A percentile compares a stretch with the other conserved stretches of the same genome.
phyloP scores from a whole-genome alignment of 176 grass and related monocot genomes.

The Neostapfia colusana region DNA sequence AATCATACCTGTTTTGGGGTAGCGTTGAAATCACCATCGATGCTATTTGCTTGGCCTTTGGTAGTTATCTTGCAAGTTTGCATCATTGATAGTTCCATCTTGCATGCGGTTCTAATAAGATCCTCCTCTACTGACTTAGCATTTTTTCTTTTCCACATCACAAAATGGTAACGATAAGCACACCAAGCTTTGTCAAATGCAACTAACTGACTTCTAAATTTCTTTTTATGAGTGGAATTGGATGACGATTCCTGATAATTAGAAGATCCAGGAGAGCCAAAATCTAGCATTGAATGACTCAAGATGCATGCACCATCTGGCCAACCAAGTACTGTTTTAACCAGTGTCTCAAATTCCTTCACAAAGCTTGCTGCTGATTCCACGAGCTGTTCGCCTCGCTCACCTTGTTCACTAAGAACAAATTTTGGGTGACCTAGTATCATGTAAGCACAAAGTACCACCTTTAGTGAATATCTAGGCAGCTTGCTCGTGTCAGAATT shows the following conservation, averaged over 20 bases:
- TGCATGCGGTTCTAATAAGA: slow-evolving; percentile 81
- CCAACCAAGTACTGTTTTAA: slow-evolving; percentile 68
- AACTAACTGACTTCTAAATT: slow-evolving; percentile 72
- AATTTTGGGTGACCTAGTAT: slow-evolving; percentile 85
- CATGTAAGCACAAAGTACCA: slow-evolving; percentile 96
- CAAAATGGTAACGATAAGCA: slow-evolving; percentile 80
- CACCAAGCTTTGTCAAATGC: slow-evolving; percentile 84
- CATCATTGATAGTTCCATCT: slow-evolving; percentile 91
- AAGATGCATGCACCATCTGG: slow-evolving; percentile 48
- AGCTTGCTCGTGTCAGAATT: slow-evolving; percentile 39
- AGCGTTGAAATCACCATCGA: slow-evolving; percentile 61
- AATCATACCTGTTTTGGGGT: slow-evolving; percentile 70
- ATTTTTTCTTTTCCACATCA: slow-evolving; percentile 87
- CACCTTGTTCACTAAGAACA: slow-evolving; percentile 75
- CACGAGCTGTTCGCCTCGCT: slow-evolving; percentile 57
- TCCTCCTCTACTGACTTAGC: slow-evolving; percentile 78
- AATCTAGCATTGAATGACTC: slow-evolving; percentile 23
- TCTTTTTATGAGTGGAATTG: slow-evolving; percentile 34
- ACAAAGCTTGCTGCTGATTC: slow-evolving; percentile 65
- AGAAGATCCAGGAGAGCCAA: slow-evolving; percentile 45
- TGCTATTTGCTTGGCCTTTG: slow-evolving; percentile 42
- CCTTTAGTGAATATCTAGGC: slow-evolving; percentile 71
- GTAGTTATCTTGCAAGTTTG: slow-evolving; percentile 72
- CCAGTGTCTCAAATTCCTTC: slow-evolving; percentile 65
- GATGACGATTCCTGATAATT: slow-evolving; percentile 36